A percentile compares a stretch with the other conserved stretches of the same genome.
Conservation (phyloP, 441 rosid species). For the Pelargonium cotyledonis region DNA sequence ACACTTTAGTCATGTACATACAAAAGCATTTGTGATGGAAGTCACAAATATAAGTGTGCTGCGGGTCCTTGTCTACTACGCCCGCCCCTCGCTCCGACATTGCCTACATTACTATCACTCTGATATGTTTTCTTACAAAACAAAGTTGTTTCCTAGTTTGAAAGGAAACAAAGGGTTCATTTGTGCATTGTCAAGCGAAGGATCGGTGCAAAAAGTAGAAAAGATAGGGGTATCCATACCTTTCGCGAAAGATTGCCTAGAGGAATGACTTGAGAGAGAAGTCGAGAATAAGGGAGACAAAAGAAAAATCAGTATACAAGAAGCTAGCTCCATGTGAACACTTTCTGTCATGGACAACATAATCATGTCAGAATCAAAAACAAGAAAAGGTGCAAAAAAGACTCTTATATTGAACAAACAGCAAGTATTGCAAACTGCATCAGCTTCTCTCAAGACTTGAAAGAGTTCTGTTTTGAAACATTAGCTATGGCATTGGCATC, state of each 20-base stretch:
- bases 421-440: too few relatives aligned
- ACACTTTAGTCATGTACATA: too few relatives aligned
- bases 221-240: conserved; percentile 13
- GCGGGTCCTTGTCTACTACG: too few relatives aligned
- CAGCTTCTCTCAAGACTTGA: not conserved
- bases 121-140: not conserved
- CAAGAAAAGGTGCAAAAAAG: conserved; percentile 3
- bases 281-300: conserved; percentile 21
- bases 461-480: not conserved
- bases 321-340: conserved; percentile 9
- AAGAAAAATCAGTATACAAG: conserved; percentile 7
- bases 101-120: too few relatives aligned
- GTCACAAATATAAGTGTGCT: too few relatives aligned
- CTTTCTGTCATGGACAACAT: conserved; percentile 8
- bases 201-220: not conserved
- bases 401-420: not conserved
- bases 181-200: not conserved
- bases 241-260: conserved; percentile 15
- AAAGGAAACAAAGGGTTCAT: not conserved
- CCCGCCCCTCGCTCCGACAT: too few relatives aligned
- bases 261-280: conserved; percentile 23
- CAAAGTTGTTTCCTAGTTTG: not conserved
- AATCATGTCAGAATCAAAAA: conserved; percentile 10
- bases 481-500: conserved; percentile 39
- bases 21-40: too few relatives aligned